Evolutionary conservation across 192 early-diverging fungal genomes (phyloP).

Genomic region (Podila verticillata): DNA sequence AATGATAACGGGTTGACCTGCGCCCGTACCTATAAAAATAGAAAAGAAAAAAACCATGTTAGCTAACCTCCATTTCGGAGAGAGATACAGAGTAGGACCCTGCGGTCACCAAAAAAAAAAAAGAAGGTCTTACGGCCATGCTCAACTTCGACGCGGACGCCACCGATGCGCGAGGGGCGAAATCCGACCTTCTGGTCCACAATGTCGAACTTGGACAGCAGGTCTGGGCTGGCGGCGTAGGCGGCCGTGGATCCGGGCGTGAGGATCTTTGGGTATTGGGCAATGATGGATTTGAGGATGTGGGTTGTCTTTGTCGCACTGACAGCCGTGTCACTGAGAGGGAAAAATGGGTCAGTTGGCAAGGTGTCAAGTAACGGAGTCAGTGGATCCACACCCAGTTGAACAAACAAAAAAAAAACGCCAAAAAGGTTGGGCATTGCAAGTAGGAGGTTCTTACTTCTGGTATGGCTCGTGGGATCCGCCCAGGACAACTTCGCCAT

Average conservation of each 20-base stretch:
- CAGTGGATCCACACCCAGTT: too few species aligned
- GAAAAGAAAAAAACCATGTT: background rate
- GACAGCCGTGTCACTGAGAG: background rate
- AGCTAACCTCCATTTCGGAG: background rate
- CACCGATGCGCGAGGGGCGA: conserved; percentile 58
- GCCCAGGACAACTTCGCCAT: conserved; percentile 81
- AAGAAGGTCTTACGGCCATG: conserved; percentile 43
- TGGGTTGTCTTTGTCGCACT: conserved; percentile 43
- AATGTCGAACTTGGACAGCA: conserved; percentile 44
- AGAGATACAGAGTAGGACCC: background rate
- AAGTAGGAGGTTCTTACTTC: conserved; percentile 37
- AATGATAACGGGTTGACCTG: conserved; percentile 47
- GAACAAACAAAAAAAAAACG: background rate
- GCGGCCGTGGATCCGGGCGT: conserved; percentile 45
- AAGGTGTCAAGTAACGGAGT: conserved; percentile 2
- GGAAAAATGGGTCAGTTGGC: conserved; percentile 8
- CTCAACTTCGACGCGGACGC: conserved; percentile 66
- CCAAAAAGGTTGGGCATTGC: too few species aligned
- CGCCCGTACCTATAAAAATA: conserved; percentile 22
- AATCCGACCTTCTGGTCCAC: conserved; percentile 64
- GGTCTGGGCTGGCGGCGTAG: conserved; percentile 16
- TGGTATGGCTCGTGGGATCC: conserved; percentile 67
- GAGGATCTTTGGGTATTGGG: conserved; percentile 56
- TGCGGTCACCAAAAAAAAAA: background rate
- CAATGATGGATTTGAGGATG: conserved; percentile 47